These are phyloP conservation scores for Neurospora terricola DNA, from an alignment of 495 filamentous ascomycete genomes.

Conservation along the genomic window DNA sequence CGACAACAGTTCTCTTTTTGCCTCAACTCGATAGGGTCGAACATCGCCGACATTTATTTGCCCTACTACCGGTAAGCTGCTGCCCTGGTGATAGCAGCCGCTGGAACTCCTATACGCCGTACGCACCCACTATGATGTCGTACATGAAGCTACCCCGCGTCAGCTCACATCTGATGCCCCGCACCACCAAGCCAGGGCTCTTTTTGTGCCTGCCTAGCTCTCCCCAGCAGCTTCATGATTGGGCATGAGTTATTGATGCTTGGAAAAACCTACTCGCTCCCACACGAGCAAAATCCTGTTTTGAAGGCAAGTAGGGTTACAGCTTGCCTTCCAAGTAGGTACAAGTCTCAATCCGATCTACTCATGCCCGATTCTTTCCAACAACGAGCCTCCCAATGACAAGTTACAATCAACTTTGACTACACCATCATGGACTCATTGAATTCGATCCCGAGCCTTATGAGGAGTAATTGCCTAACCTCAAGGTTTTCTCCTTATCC, in stretches of 20 bases:
- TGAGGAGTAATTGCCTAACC: not conserved
- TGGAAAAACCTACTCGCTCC: not conserved
- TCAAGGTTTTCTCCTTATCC: not conserved
- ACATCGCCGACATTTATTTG: not conserved
- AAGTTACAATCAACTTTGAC: not conserved
- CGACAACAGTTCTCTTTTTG: not conserved
- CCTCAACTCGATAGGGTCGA: not conserved
- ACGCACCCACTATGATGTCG: not conserved
- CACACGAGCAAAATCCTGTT: not conserved
- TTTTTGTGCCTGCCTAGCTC: not conserved
- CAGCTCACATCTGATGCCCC: not conserved
- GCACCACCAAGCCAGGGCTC: not conserved
- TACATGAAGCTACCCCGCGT: not conserved
- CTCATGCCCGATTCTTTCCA: not conserved
- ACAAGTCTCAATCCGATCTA: not conserved
- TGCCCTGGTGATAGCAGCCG: too few species aligned
- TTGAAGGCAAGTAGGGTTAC: not conserved
- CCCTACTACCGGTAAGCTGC: not conserved
- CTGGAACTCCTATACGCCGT: too few species aligned
- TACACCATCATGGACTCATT: not conserved
- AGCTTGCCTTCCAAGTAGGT: not conserved
- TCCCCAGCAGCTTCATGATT: not conserved
- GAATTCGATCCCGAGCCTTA: not conserved
- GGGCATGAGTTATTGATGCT: not conserved
- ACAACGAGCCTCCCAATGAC: not conserved